Evolutionary conservation across 345 rosid species (phyloP), one percentile per base, ranked within the genome.

Genomic region (Orychophragmus violaceus): DNA sequence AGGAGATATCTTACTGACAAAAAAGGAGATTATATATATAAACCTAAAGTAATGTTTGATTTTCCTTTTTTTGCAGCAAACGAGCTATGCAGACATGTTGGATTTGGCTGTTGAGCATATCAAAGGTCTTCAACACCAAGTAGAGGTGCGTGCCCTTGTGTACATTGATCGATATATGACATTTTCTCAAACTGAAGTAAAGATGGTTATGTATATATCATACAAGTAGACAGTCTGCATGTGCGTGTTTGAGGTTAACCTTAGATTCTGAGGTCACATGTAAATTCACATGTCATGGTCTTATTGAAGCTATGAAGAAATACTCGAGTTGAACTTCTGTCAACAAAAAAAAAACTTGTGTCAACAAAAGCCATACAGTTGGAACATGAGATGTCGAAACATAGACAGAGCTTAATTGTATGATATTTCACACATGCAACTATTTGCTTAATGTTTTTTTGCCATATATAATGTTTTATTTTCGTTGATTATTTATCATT

Each of bases 41-140:
- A 30, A 3, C 42, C 30, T n/a, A 39, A 27, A 22, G 37, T 49
- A 14, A 3, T 9, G 44, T 19, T 62, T 49, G 8, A 3, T 11
- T 10, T 21, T 50, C 24, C 33, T 11, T 8, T 3, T 24, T 68
- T 61, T 46, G 24, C 80, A 94, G 99, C 99, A 94, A 94, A 90
- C 97, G 14, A 90, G 96, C 77, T 94, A 94, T 27, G 71, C 99
- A 21, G 97, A 94, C 77, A 94, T 94, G 99, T 79, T 94, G 78
- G 99, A 94, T 68, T 75, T 90, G 77, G 99, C 99, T 35, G 97
- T 87, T 64, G 85, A 94, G 75, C 97, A 94, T 77, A 94, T 94
- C 69, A 94, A 80, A 80, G 90, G 92, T 51, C 96, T 94, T 67
- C 97, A 94, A 77, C 75, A 80, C 62, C 90, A 90, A 67, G 92